A percentile compares a stretch with the other conserved stretches of the same genome.
Evolutionary conservation across 208 protist species (phyloP).

Genomic region (Lotmaria passim): DNA sequence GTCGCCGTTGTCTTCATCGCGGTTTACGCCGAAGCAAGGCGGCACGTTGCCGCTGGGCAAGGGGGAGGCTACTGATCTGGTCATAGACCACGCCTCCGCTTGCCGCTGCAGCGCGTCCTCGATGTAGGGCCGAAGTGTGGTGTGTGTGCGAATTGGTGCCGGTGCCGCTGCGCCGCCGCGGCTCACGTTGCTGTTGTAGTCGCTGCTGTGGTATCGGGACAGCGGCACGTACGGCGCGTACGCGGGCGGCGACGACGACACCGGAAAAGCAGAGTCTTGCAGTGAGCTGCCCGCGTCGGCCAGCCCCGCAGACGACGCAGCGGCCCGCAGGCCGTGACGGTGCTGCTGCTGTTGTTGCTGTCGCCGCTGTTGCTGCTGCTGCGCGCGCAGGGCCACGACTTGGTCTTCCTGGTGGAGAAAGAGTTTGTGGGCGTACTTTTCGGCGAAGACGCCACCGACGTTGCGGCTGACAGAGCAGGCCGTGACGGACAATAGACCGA

Average conservation of each 20-base stretch:
- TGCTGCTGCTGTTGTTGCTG: slow-evolving; percentile 17
- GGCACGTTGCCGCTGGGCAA: neutral
- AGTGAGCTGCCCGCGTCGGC: neutral
- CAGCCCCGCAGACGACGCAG: neutral
- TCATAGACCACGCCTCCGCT: neutral
- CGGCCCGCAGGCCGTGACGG: neutral
- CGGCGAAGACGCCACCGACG: slow-evolving; percentile 30
- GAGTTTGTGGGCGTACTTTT: slow-evolving; percentile 32
- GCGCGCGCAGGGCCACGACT: slow-evolving; percentile 16
- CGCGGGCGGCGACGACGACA: neutral
- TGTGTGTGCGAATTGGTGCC: slow-evolving; percentile 5
- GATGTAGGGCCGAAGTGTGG: slow-evolving; percentile 4
- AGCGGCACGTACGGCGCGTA: neutral
- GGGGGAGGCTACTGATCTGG: neutral
- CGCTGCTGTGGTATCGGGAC: neutral
- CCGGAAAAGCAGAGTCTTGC: no score
- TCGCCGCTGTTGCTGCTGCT: slow-evolving; percentile 16
- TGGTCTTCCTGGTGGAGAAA: slow-evolving; percentile 21
- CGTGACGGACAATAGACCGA: slow-evolving; percentile 32
- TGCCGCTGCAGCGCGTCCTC: slow-evolving; percentile 3
- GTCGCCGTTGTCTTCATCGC: neutral
- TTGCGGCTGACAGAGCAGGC: slow-evolving; percentile 30
- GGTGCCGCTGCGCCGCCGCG: neutral
- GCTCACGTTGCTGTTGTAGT: neutral
- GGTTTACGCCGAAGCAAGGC: neutral